Percentiles rank a stretch among this genome's conserved stretches.
phyloP scores from a whole-genome alignment of 306 rosid genomes.

The Prunus mume region DNA sequence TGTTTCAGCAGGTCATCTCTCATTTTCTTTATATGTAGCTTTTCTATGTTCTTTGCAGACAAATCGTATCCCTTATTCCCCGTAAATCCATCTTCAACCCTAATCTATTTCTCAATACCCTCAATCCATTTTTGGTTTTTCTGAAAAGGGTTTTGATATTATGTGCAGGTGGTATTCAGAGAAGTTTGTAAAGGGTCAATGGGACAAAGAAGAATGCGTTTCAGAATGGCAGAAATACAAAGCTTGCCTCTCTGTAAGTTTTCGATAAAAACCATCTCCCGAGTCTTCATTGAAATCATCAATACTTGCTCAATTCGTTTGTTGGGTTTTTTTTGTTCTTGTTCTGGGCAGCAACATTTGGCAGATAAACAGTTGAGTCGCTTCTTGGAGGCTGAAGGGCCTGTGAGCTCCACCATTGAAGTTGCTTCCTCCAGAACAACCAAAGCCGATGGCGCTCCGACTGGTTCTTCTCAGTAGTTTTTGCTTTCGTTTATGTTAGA shows the following conservation, averaged over 20 bases:
- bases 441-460: neutral
- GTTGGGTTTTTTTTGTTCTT: neutral
- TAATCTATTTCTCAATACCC: neutral
- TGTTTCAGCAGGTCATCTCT: constrained; percentile 71
- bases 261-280: neutral
- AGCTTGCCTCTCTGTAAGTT: constrained; percentile 70
- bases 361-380: constrained; percentile 66
- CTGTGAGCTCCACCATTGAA: constrained; percentile 20
- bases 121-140: neutral
- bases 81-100: constrained; percentile 30
- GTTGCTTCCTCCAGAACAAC: constrained; percentile 14
- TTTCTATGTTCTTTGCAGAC: neutral
- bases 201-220: constrained; percentile 69
- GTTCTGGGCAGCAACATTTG: constrained; percentile 57
- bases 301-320: neutral
- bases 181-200: constrained; percentile 68
- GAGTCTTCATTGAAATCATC: neutral
- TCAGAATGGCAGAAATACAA: constrained; percentile 80
- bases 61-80: neutral
- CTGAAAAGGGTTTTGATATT: neutral
- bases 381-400: constrained; percentile 62
- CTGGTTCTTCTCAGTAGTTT: neutral
- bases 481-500: no score
- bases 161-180: constrained; percentile 68
- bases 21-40: neutral